Percentiles rank a stretch among this genome's conserved stretches.
Conservation (phyloP, 2,329 filamentous ascomycete species). For the Fusarium pilosicola region DNA sequence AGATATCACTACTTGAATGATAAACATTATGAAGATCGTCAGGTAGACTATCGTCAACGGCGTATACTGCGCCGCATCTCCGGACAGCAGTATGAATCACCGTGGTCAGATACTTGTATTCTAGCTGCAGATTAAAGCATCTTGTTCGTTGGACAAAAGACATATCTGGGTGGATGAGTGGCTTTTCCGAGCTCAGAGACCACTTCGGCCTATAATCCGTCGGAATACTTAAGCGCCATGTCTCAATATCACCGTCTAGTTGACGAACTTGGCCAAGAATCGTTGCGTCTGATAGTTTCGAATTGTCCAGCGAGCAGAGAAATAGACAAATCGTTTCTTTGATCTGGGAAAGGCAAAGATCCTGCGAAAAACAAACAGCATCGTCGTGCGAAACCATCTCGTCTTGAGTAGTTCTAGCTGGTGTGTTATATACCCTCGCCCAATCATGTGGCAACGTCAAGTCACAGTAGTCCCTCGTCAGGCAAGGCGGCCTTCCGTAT, state of each 20-base stretch:
- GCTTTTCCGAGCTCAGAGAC: not conserved
- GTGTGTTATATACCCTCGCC: not conserved
- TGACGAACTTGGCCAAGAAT: not conserved
- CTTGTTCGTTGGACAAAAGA: not conserved
- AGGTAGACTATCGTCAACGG: not conserved
- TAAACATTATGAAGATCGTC: not conserved
- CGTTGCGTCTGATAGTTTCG: not conserved
- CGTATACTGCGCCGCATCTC: not conserved
- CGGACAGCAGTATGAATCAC: not conserved
- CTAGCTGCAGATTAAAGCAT: not conserved
- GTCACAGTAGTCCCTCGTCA: not conserved
- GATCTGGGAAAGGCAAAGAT: not conserved
- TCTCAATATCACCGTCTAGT: not conserved
- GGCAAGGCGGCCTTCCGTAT: not conserved
- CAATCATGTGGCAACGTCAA: not conserved
- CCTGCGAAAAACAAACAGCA: not conserved
- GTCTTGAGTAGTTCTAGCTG: too few species aligned
- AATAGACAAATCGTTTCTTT: not conserved
- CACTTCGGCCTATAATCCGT: not conserved
- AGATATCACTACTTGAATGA: conserved; percentile 7
- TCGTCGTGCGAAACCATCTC: not conserved
- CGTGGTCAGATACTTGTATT: not conserved
- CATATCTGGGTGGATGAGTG: not conserved
- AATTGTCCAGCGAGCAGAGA: not conserved
- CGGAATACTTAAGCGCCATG: not conserved